These are phyloP conservation scores for Mucor saturninus DNA, from an alignment of 371 early-diverging fungal genomes.

Conservation along the genomic window DNA sequence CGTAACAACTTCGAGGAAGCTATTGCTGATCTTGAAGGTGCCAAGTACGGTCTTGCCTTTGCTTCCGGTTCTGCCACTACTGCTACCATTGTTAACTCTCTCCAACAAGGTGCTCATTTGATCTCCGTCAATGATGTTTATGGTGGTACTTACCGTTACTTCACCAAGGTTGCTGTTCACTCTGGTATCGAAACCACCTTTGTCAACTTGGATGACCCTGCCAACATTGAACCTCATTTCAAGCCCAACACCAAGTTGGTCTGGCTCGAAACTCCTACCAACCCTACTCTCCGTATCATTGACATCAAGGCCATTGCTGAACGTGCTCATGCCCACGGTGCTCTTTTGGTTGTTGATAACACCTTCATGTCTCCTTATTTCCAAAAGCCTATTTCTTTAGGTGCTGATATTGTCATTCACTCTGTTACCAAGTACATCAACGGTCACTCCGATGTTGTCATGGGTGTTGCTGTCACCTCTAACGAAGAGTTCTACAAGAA, in stretches of 20 bases:
- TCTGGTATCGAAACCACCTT: constrained; percentile 81
- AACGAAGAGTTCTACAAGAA: constrained; percentile 73
- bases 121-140: constrained; percentile 96
- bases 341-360: constrained; percentile 95
- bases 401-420: constrained; percentile 97
- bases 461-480: constrained; percentile 92
- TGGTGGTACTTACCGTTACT: constrained; percentile 97
- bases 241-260: constrained; percentile 83
- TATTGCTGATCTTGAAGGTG: constrained; percentile 91
- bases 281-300: constrained; percentile 93
- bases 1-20: constrained; percentile 89
- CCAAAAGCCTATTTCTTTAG: constrained; percentile 90
- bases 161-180: constrained; percentile 89
- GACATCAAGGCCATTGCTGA: constrained; percentile 89
- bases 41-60: constrained; percentile 91
- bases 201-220: constrained; percentile 85
- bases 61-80: constrained; percentile 94
- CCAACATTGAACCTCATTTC: constrained; percentile 68
- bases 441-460: constrained; percentile 97
- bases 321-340: constrained; percentile 79
- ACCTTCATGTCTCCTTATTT: constrained; percentile 98
- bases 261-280: constrained; percentile 97
- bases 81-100: constrained; percentile 80
- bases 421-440: constrained; percentile 98
- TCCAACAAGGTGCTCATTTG: constrained; percentile 82